Evolutionary conservation across 2,329 filamentous ascomycete genomes (phyloP), one percentile per base, ranked within the genome.

Genomic region (Pseudogymnoascus sp.): DNA sequence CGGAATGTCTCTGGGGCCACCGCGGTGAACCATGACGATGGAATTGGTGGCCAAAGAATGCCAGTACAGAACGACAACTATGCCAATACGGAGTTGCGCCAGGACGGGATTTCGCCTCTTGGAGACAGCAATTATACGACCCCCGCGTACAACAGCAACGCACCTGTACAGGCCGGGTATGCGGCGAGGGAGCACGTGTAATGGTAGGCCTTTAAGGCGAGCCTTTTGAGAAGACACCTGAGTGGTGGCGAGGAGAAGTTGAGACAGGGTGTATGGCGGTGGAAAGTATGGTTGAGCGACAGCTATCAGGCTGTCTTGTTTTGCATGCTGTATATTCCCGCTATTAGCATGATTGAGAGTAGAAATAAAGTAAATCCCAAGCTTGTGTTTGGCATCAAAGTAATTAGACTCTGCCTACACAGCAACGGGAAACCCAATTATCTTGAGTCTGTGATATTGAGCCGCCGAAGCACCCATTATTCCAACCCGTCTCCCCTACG

Each of bases 1-100:
- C 51, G 51, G 8, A 57, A 36, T 57, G 51, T 57, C 29, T 57
- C 51, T n/a, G 51, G 51, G 51, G 51, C n/a, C 29, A 57, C 51
- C n/a, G 51, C 51, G 29, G 51, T 57, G 51, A 16, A 57, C 18
- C 51, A 57, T 57, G 11, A 34, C 16, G 51, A 57, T 8, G 11
- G 5, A 21, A 10, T 4, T 57, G 16, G 51, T 21, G 29, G 29
- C 5, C 51, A 57, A 34, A 34, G n/a, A 34, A 14, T 34, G 10
- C 51, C 51, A 10, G 29, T 18, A 34, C 51, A 57, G 51, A 57
- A 57, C 14, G 29, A 12, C 51, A 1, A 11, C 5, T 34, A 34
- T 57, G 16, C n/a, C 29, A 57, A 34, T 36, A 34, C 51, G 16
- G 29, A 34, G 51, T 18, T 14, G 10, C 51, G 12, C 51, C 51